A percentile compares a stretch with the other conserved stretches of the same genome.
These are phyloP conservation scores for Fusarium albosuccineum DNA, from an alignment of 2,329 filamentous ascomycete genomes.

Conservation along the genomic window DNA sequence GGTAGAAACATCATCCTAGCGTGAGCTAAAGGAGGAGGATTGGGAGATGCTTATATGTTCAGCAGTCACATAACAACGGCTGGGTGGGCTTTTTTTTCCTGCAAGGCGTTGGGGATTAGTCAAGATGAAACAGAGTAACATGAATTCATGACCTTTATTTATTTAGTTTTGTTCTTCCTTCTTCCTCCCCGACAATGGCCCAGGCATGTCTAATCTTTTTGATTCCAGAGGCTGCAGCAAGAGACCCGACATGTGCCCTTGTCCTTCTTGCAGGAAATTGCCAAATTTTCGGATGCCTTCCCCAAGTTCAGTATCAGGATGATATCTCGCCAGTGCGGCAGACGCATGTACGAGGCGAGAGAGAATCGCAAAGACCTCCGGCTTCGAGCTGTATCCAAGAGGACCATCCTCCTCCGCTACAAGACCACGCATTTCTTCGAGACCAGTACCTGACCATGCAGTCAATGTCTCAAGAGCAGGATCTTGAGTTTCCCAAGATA, in stretches of 20 bases:
- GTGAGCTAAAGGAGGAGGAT: not conserved
- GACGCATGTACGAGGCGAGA: slow-evolving; percentile 60
- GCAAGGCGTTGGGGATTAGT: slow-evolving; percentile 39
- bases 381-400: slow-evolving; percentile 79
- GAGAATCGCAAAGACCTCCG: slow-evolving; percentile 74
- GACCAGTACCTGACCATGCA: slow-evolving; percentile 65
- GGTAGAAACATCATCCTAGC: slow-evolving; percentile 5
- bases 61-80: slow-evolving; percentile 26
- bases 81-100: slow-evolving; percentile 12
- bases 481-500: slow-evolving; percentile 41
- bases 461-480: slow-evolving; percentile 47
- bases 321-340: slow-evolving; percentile 49
- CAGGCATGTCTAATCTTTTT: slow-evolving; percentile 12
- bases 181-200: not conserved
- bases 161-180: slow-evolving; percentile 10
- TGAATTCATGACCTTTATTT: slow-evolving; percentile 25
- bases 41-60: slow-evolving; percentile 12
- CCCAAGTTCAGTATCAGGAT: slow-evolving; percentile 25
- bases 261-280: slow-evolving; percentile 9
- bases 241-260: slow-evolving; percentile 47
- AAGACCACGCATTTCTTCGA: slow-evolving; percentile 57
- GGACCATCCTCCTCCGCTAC: slow-evolving; percentile 68
- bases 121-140: slow-evolving; percentile 19
- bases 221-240: slow-evolving; percentile 37
- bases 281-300: slow-evolving; percentile 25